Conservation (phyloP, 1,284 basidiomycete genomes). For the Rhizoctonia solani region DNA sequence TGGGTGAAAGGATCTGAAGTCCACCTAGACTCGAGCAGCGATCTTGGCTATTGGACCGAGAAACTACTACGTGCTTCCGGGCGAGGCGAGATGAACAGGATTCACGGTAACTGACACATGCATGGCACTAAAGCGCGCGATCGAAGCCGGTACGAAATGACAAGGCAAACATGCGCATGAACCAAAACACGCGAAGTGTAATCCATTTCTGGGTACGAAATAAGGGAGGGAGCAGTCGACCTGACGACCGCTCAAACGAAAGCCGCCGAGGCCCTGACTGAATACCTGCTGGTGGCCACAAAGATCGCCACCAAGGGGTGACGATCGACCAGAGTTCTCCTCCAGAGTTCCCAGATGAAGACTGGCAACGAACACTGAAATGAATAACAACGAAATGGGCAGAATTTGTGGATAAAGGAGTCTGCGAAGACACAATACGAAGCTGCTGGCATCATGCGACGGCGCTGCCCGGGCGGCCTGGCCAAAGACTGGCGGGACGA, state of each 20-base stretch:
- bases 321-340: slow-evolving; percentile 8
- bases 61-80: slow-evolving; percentile 34
- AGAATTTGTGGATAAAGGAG: neutral
- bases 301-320: slow-evolving; percentile 16
- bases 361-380: neutral
- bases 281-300: slow-evolving; percentile 21
- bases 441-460: neutral
- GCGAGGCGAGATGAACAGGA: slow-evolving; percentile 35
- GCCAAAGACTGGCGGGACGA: slow-evolving; percentile 12
- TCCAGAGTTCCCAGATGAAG: slow-evolving; percentile 11
- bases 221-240: slow-evolving; percentile 29
- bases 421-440: neutral
- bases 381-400: neutral
- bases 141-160: slow-evolving; percentile 35
- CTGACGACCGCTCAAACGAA: slow-evolving; percentile 25
- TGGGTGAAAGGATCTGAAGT: slow-evolving; percentile 34
- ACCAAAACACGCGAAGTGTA: slow-evolving; percentile 32
- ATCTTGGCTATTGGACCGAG: slow-evolving; percentile 31
- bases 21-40: slow-evolving; percentile 24
- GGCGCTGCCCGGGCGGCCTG: slow-evolving; percentile 28
- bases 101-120: slow-evolving; percentile 36
- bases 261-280: slow-evolving; percentile 19
- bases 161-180: slow-evolving; percentile 31
- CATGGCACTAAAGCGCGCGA: slow-evolving; percentile 33
- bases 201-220: slow-evolving; percentile 25